Conservation (phyloP, 202 grass and related monocot genomes). For the Dendrocalamus latiflorus region DNA sequence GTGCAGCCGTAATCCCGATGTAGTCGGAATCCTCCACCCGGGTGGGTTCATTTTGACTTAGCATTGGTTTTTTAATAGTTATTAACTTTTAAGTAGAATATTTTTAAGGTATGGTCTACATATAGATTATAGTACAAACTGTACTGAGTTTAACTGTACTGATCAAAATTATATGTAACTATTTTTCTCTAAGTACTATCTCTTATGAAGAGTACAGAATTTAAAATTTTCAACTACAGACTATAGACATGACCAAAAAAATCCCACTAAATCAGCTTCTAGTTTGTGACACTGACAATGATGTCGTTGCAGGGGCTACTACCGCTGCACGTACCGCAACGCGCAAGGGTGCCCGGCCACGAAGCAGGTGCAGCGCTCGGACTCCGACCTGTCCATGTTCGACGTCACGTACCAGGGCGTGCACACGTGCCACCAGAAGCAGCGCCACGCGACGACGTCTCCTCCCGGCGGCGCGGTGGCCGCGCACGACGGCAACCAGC, state of each 20-base stretch:
- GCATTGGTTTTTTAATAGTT: too few species aligned
- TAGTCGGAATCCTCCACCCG: neutral
- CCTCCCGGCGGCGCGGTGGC: neutral
- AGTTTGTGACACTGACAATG: neutral
- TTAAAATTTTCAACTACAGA: too few species aligned
- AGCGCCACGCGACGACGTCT: neutral
- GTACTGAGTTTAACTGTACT: rapidly evolving
- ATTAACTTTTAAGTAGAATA: too few species aligned
- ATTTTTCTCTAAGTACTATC: too few species aligned
- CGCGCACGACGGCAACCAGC: neutral
- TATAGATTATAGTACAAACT: too few species aligned
- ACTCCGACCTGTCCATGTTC: conserved; percentile 53
- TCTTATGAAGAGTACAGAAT: too few species aligned
- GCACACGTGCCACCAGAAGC: conserved; percentile 59
- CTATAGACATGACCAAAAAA: too few species aligned
- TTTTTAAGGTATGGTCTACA: too few species aligned
- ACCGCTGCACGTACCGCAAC: conserved; percentile 72
- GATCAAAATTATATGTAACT: too few species aligned
- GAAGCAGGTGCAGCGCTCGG: conserved; percentile 88
- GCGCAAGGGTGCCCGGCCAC: conserved; percentile 48
- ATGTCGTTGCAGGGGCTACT: conserved; percentile 60
- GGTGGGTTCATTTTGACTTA: too few species aligned
- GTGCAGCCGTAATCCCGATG: too few species aligned
- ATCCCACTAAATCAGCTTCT: neutral
- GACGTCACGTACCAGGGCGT: conserved; percentile 67